Conservation (phyloP, 2,329 filamentous ascomycete species). For the Penicillium sp. region DNA sequence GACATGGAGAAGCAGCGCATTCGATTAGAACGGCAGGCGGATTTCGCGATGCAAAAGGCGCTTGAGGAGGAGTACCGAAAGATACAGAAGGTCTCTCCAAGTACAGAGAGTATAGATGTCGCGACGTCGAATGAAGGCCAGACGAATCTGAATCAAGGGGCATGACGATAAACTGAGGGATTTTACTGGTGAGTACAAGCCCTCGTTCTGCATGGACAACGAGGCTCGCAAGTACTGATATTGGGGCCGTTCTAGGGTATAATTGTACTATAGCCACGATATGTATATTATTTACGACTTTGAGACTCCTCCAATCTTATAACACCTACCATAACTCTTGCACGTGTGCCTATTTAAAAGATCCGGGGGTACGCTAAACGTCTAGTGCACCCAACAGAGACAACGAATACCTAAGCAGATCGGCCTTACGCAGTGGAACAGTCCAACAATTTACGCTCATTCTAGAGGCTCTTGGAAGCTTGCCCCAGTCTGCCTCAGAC, state of each 20-base stretch:
- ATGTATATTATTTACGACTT: constrained; percentile 24
- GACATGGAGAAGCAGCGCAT: constrained; percentile 93
- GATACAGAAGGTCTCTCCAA: constrained; percentile 75
- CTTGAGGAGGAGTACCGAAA: constrained; percentile 91
- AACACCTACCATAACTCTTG: not conserved
- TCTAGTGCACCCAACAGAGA: not conserved
- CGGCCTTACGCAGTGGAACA: not conserved
- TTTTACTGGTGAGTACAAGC: constrained; percentile 14
- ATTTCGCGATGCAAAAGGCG: constrained; percentile 88
- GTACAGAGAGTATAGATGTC: constrained; percentile 40
- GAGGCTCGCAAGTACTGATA: not conserved
- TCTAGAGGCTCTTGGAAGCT: not conserved
- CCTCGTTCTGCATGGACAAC: not conserved
- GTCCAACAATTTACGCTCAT: not conserved
- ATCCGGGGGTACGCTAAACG: not conserved
- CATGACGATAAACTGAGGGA: constrained; percentile 24
- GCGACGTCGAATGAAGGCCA: constrained; percentile 25
- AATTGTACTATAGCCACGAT: constrained; percentile 25
- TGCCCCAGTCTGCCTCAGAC: not conserved
- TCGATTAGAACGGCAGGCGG: constrained; percentile 87
- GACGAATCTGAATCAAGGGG: constrained; percentile 26
- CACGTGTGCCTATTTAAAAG: not conserved
- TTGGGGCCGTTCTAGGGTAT: not conserved
- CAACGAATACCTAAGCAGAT: not conserved
- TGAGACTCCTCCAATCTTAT: constrained; percentile 8